Conservation (phyloP, 371 early-diverging fungal species). For the Mycotypha africana region DNA sequence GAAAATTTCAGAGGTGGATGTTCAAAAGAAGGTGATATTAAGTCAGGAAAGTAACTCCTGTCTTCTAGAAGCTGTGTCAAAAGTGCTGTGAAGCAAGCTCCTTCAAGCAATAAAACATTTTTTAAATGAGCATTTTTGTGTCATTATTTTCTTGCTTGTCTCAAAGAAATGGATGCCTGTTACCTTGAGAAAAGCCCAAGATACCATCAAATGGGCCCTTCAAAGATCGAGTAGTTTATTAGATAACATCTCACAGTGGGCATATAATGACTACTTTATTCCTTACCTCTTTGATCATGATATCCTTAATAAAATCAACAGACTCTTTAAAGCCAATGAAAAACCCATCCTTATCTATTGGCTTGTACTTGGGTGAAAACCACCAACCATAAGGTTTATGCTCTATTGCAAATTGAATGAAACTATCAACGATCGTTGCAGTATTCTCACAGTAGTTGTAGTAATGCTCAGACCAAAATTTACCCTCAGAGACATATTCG, state of each 20-base stretch:
- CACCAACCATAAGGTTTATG: conserved; percentile 50
- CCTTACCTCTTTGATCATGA: conserved; percentile 37
- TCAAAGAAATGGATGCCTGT: conserved; percentile 35
- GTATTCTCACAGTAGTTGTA: too few relatives aligned
- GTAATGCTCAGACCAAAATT: too few relatives aligned
- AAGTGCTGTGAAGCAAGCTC: conserved; percentile 54
- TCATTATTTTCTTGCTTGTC: neutral
- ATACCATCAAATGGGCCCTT: conserved; percentile 64
- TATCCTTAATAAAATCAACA: conserved; percentile 29
- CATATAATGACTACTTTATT: neutral
- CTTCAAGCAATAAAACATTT: neutral
- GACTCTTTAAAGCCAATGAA: conserved; percentile 52
- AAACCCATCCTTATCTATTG: conserved; percentile 23
- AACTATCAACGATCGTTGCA: neutral
- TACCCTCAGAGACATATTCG: conserved; percentile 32
- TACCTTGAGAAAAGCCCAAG: conserved; percentile 65
- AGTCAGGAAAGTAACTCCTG: conserved; percentile 9
- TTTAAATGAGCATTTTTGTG: neutral
- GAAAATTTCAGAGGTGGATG: conserved; percentile 47
- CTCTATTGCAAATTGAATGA: too few relatives aligned
- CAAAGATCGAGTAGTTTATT: neutral
- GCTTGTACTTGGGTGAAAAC: conserved; percentile 25
- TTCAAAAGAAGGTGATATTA: conserved; percentile 14
- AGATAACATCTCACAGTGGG: neutral
- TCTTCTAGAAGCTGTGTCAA: conserved; percentile 35